phyloP scores from a whole-genome alignment of 345 rosid genomes.

The Pistacia integerrima region DNA sequence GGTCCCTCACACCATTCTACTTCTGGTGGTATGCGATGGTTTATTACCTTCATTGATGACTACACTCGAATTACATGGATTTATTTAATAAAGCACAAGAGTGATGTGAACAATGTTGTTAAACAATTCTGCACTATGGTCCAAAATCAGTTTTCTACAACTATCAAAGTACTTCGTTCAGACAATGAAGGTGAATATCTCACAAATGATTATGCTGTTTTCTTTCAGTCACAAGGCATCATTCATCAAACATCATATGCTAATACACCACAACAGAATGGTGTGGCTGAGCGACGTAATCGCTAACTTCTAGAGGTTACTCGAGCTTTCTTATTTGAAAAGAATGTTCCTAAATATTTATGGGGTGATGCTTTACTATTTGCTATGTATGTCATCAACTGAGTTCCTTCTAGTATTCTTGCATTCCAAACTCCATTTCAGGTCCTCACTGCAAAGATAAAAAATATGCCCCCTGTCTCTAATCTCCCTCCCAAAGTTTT shows the following conservation, averaged over 20 bases:
- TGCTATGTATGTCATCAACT: neutral
- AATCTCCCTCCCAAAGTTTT: neutral
- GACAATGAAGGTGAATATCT: neutral
- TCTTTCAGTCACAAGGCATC: neutral
- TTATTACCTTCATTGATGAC: neutral
- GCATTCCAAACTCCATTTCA: neutral
- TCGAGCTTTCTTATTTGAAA: neutral
- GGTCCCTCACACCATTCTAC: neutral
- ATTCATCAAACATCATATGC: neutral
- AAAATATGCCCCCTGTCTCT: neutral
- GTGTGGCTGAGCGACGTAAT: neutral
- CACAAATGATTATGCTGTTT: neutral
- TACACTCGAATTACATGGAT: neutral
- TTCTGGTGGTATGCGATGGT: neutral
- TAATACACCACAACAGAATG: neutral
- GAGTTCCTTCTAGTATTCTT: neutral
- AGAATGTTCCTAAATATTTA: neutral
- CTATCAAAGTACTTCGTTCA: neutral
- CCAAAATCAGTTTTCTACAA: neutral
- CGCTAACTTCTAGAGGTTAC: neutral
- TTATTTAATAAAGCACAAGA: neutral
- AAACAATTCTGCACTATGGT: neutral
- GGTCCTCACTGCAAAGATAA: neutral
- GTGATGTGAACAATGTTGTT: neutral
- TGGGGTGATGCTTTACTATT: neutral